Evolutionary conservation across 768 basidiomycete genomes (phyloP), one percentile per base, ranked within the genome.

Genomic region (Auriscalpium vulgare): DNA sequence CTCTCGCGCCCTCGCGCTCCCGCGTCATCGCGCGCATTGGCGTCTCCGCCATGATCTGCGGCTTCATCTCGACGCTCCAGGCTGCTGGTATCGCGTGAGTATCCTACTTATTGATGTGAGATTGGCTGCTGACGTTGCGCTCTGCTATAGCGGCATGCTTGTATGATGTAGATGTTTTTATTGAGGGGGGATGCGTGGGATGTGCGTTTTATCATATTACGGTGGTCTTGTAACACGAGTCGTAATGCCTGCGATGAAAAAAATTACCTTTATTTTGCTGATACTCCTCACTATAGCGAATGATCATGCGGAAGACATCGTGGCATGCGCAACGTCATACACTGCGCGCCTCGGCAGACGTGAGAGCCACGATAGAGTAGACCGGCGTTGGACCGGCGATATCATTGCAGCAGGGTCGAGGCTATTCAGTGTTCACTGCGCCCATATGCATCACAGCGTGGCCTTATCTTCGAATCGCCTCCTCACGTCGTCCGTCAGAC

Each of bases 21-120:
- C 87, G 80, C 65, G 72, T 80, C 59, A 94, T 95, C 62, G 84
- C 87, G 34, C 76, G 75, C 9, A 75, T 84, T 49, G 87, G 89
- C 16, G 59, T 74, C 16, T 87, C 85, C 57, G 85, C 85, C 9
- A 83, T 87, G 81, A 67, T 84, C 46, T 85, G 80, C 60, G 86
- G 86, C 6, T 87, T 87, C 66, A 73, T 87, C 56, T 79, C 82
- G 73, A 82, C 81, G 7, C 68, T 83, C 54, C 81, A 83, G 60
- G 78, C 82, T 40, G 81, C 81, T 37, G 78, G 75, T 46, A 83
- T 83, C 53, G 81, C 81, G 74, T 80, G 66, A 58, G 78, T 78
- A 17, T 49, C 37, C 14, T 35, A 16, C 3, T 4, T 2, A 29
- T 14, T 38, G 13, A 19, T 29, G 34, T 10, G 17, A 38, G 54